These are phyloP conservation scores for Saksenaea oblongispora DNA, from an alignment of 371 early-diverging fungal genomes.

Conservation along the genomic window DNA sequence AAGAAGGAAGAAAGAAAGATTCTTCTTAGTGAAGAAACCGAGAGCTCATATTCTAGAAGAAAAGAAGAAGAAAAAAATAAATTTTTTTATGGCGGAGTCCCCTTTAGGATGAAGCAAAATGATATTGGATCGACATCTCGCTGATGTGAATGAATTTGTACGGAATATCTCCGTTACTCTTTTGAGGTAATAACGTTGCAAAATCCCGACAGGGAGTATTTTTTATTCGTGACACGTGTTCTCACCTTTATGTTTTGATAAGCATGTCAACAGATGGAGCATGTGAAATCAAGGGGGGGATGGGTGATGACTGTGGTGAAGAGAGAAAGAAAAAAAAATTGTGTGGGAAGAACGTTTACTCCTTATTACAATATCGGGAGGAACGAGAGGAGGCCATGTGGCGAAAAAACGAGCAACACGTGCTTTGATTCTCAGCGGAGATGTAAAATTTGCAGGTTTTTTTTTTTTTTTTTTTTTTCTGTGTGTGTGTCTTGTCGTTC, in stretches of 20 bases:
- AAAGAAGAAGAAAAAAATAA: neutral
- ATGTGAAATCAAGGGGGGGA: neutral
- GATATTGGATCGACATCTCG: constrained; percentile 3
- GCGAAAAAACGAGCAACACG: constrained; percentile 6
- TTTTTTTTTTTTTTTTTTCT: neutral
- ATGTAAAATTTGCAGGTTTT: constrained; percentile 4
- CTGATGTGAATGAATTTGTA: neutral
- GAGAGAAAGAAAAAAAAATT: neutral
- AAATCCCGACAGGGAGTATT: neutral
- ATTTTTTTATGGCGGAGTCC: neutral
- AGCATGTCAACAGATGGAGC: constrained; percentile 3
- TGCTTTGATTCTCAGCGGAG: constrained; percentile 6
- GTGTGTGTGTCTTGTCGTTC: constrained; percentile 4
- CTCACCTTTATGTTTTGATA: constrained; percentile 2
- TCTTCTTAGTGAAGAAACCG: no score
- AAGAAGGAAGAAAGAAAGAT: no score
- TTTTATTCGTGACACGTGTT: constrained; percentile 1
- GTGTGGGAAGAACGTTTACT: neutral
- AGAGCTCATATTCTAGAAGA: neutral
- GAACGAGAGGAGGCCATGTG: neutral
- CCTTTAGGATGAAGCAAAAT: no score
- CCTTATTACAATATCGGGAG: constrained; percentile 5
- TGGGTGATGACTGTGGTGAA: neutral
- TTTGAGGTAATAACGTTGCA: neutral
- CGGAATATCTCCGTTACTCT: neutral